Evolutionary conservation across 257 asterid genomes (phyloP), one percentile per base, ranked within the genome.

Genomic region (Lantana camara): DNA sequence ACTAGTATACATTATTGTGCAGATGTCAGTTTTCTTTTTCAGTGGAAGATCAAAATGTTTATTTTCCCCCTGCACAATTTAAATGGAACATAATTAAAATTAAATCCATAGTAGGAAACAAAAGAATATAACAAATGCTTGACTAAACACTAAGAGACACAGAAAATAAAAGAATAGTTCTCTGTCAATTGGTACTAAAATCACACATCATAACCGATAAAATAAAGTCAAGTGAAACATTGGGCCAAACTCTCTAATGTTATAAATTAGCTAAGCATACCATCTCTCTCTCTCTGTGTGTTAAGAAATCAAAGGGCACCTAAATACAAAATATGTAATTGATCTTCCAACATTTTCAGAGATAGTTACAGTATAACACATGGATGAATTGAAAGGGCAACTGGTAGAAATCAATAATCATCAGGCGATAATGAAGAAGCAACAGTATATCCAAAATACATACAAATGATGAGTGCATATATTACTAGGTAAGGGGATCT

Each of bases 1-100:
- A 73, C 99, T 93, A 45, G 99, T 93, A 67, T 93, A 93, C 99
- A 93, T 93, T 44, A 93, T 93, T 54, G 99, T 90, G 71, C 97
- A 93, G 60, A 90, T 90, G 73, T 90, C 97, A 42, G 83, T 76
- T 63, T 83, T 87, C 78, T 71, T 73, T 77, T 90, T 93, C 80
- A 69, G 80, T 1, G 99, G 99, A 75, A 90, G 95, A 64, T 94
- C 91, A 68, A 67, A 86, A 68, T 77, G 79, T 68, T 81, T 75
- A 65, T 69, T 75, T 42, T 78, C 77, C 62, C 97, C 99, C 99
- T 93, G 89, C 83, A 77, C 66, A 71, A 54, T 58, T 52, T 47
- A 64, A 71, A 75, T 15, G 73, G 47, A 29, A 23, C 49, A 62
- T 35, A 53, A 14, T 46, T 17, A 5, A 46, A 57, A 17, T 64